Base-by-base conservation (phyloP, 805 yeast genomes). In the Komagataella phaffii region DNA sequence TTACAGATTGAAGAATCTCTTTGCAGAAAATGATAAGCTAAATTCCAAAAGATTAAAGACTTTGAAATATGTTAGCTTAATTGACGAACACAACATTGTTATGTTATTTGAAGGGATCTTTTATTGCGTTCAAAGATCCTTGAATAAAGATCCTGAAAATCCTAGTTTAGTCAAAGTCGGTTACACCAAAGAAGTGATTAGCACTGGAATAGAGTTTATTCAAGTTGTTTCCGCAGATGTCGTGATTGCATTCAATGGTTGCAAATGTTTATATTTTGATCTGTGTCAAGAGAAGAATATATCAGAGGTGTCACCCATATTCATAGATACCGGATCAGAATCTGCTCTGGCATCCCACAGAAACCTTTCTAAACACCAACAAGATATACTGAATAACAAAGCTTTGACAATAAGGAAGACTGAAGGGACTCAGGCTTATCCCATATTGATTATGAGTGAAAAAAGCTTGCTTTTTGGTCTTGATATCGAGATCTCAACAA, bases 401-500 rank as follows among this genome's bases (percentile, higher is more conserved):
- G 17, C n/a, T 10, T 14, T 40, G 24, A 48, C 50, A 19, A 48
- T 53, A 12, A 56, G 64, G 3, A 58, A 64, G 21, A 59, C 64
- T 3, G 61, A 61, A 45, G 68, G 68, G 3, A 59, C 68, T 53
- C 52, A 72, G 30, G 66, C 74, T n/a, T 77, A 77, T 57, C 83
- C 83, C 0, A 61, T 77, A 19, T 71, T 77, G 3, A 64, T 74
- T 40, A 63, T 75, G 43, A 55, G 66, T n/a, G 69, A 66, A 43
- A 74, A 76, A 52, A 80, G 79, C 40, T 63, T 75, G 49, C 62
- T 77, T 6, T 65, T 74, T 50, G 78, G 81, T 4, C 60, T 76
- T n/a, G 81, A 77, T 51, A 61, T 75, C 7, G 79, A 75, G 51
- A 49, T 51, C 14, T 30, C 40, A 5, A 8, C 40, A 30, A 30